Conservation (phyloP, 2,329 filamentous ascomycete species). For the Boeremia lycopersici region DNA sequence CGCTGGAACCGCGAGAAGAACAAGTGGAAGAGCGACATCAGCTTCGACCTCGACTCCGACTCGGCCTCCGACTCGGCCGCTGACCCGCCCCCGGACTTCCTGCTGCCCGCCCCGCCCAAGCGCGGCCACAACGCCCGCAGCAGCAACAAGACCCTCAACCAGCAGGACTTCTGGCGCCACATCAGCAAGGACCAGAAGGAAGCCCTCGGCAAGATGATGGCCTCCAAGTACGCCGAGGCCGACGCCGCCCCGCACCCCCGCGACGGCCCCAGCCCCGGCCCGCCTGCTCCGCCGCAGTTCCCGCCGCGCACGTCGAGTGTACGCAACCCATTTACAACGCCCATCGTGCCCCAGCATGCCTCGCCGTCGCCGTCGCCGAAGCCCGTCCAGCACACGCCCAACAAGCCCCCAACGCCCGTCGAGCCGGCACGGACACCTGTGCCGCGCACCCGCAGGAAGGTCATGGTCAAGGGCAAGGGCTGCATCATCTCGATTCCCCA, state of each 20-base stretch:
- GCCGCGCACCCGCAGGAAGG: slow-evolving; percentile 52
- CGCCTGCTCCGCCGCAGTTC: slow-evolving; percentile 19
- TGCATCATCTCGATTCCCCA: slow-evolving; percentile 54
- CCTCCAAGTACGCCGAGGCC: slow-evolving; percentile 48
- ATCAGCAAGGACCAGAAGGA: slow-evolving; percentile 47
- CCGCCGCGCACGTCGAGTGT: slow-evolving; percentile 19
- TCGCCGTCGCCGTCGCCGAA: slow-evolving; percentile 26
- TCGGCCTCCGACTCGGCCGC: slow-evolving; percentile 53
- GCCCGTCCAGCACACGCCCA: slow-evolving; percentile 25
- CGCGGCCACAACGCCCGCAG: slow-evolving; percentile 50
- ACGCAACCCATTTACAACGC: slow-evolving; percentile 26
- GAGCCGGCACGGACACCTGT: slow-evolving; percentile 26
- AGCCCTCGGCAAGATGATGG: slow-evolving; percentile 49
- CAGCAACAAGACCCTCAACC: slow-evolving; percentile 56
- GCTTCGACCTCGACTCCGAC: slow-evolving; percentile 71
- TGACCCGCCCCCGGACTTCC: slow-evolving; percentile 20
- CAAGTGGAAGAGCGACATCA: slow-evolving; percentile 81
- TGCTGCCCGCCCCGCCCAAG: slow-evolving; percentile 32
- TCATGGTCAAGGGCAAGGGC: slow-evolving; percentile 54
- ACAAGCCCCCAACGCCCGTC: slow-evolving; percentile 24
- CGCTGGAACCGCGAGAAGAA: slow-evolving; percentile 71
- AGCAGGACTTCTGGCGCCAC: slow-evolving; percentile 57
- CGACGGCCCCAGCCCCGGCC: slow-evolving; percentile 28
- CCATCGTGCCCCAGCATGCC: slow-evolving; percentile 26
- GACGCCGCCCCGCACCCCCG: slow-evolving; percentile 43